These are phyloP conservation scores for Kurtzmaniella quercitrusa DNA, from an alignment of 1,139 yeast species.

Conservation along the genomic window DNA sequence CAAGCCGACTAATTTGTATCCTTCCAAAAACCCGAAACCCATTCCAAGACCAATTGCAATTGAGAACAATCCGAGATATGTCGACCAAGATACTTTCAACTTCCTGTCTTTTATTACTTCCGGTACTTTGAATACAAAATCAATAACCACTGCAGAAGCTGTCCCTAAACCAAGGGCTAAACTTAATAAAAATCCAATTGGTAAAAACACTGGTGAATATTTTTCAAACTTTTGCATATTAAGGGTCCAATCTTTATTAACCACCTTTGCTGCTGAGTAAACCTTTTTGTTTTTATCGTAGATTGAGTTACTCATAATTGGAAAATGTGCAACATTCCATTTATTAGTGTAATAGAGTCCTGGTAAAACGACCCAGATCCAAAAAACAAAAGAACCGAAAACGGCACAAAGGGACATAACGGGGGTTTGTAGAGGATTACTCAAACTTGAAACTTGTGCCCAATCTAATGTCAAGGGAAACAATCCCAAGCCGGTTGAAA, in stretches of 20 bases:
- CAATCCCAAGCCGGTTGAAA: slow-evolving; percentile 57
- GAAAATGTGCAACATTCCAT: slow-evolving; percentile 16
- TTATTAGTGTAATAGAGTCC: slow-evolving; percentile 17
- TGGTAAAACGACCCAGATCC: slow-evolving; percentile 20
- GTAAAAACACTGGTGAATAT: slow-evolving; percentile 35
- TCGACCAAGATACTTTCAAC: slow-evolving; percentile 5
- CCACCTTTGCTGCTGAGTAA: slow-evolving; percentile 42
- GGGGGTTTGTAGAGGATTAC: slow-evolving; percentile 11
- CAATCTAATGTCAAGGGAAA: slow-evolving; percentile 44
- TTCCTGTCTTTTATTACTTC: slow-evolving; percentile 1
- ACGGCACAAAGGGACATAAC: slow-evolving; percentile 17
- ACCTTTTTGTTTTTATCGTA: slow-evolving; percentile 42
- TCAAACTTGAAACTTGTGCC: slow-evolving; percentile 10
- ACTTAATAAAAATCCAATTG: slow-evolving; percentile 13
- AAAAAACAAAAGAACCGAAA: slow-evolving; percentile 25
- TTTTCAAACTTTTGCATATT: slow-evolving; percentile 38
- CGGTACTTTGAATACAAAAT: slow-evolving; percentile 9
- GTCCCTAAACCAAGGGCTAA: slow-evolving; percentile 12
- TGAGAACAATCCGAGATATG: neutral
- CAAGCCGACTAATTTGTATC: slow-evolving; percentile 5
- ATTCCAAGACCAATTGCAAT: slow-evolving; percentile 11
- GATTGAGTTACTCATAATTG: slow-evolving; percentile 9
- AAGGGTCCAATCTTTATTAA: slow-evolving; percentile 33
- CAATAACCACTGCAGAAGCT: slow-evolving; percentile 10
- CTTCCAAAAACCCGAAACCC: slow-evolving; percentile 11